Evolutionary conservation across 495 filamentous ascomycete species (phyloP), one percentile per base, ranked within the genome.

Genomic region (Cryomyces minteri): DNA sequence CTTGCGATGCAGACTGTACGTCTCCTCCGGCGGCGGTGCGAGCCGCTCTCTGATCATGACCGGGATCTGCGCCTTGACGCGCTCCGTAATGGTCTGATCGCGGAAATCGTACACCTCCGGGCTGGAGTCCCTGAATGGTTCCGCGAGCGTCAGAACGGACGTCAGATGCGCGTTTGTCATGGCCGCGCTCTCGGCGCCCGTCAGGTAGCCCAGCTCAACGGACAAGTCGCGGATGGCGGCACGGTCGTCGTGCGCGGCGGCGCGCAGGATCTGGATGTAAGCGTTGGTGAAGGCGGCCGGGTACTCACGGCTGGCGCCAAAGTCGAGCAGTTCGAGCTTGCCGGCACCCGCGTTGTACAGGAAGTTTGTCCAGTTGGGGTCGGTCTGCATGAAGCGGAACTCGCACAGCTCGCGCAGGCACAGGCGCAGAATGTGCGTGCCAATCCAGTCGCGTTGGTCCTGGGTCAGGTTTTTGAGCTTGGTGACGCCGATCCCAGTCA

Each of bases 281-380:
- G 71, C 76, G 4, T 67, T 53, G 46, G 95, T 79, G 62, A 96
- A 98, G 6, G 72, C 59, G 37, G 68, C 62, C 0, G 88, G 87
- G 59, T 76, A 98, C 40, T 84, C 92, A 51, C 90, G 69, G 10
- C 82, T 84, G 31, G 90, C 90, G 49, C 90, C 90, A 57, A 98
- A 98, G 61, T 98, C 90, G 41, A 98, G 77, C 8, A 98, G 77
- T 62, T 96, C 88, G 5, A 98, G 76, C 53, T 76, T 80, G 44
- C 77, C 64, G 2, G 74, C 77, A 6, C 63, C 43, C 0, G 72
- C 61, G 58, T 98, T 94, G 68, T 83, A 96, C 30, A 96, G 67
- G 67, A 98, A 98, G 58, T 98, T 98, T n/a, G 92, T 96, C 90
- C 92, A 98, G 68, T 98, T 98, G 14, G 90, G 90, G 38, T 98